A percentile compares a stretch with the other conserved stretches of the same genome.
Conservation (phyloP, 75 land plant genomes). For the Larix kaempferi region DNA sequence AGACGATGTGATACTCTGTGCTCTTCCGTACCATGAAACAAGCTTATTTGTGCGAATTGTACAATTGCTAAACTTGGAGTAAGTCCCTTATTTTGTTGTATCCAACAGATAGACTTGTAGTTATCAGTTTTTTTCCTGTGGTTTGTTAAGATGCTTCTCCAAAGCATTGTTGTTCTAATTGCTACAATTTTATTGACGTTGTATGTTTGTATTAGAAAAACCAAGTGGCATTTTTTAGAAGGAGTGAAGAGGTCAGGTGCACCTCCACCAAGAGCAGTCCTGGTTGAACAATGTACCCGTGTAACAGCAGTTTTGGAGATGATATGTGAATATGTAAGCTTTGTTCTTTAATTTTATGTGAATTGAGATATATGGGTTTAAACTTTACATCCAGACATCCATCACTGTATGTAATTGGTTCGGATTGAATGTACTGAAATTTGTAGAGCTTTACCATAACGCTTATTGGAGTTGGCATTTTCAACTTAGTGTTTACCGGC, state of each 20-base stretch:
- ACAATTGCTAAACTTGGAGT: conserved; percentile 65
- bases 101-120: not conserved
- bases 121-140: not conserved
- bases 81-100: conserved; percentile 9
- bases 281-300: conserved; percentile 74
- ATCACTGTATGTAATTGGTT: not conserved
- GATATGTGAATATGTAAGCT: conserved; percentile 74
- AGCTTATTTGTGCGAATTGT: conserved; percentile 81
- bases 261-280: conserved; percentile 65
- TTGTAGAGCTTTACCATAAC: not conserved
- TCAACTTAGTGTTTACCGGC: not conserved
- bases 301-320: conserved; percentile 75
- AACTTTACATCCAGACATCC: not conserved
- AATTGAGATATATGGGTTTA: not conserved
- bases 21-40: conserved; percentile 89
- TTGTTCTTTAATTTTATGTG: not conserved
- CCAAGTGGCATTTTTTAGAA: conserved; percentile 78
- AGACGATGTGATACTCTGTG: conserved; percentile 73
- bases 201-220: conserved; percentile 44
- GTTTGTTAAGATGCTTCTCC: not conserved
- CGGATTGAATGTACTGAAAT: not conserved
- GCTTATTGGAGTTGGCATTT: not conserved
- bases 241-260: conserved; percentile 82
- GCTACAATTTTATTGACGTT: not conserved
- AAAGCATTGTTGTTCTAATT: not conserved